A percentile compares a stretch with the other conserved stretches of the same genome.
phyloP scores from a whole-genome alignment of 371 early-diverging fungal species.

The Mortierella sp. region DNA sequence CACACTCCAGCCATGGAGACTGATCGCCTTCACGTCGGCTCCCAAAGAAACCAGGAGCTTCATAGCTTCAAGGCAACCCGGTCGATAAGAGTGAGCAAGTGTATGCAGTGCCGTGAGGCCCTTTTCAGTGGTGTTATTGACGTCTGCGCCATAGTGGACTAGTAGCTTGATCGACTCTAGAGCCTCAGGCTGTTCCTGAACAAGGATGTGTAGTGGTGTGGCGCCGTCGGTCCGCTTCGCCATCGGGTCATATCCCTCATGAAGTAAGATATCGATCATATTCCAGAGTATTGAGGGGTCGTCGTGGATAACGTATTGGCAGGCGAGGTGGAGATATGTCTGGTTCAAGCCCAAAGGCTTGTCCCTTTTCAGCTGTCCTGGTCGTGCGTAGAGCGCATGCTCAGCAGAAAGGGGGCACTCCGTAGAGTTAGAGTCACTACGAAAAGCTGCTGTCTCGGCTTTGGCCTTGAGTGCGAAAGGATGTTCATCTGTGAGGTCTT shows the following conservation, averaged over 20 bases:
- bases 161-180: constrained; percentile 40
- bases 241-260: constrained; percentile 48
- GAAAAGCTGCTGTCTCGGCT: constrained; percentile 16
- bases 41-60: constrained; percentile 43
- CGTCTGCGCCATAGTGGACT: constrained; percentile 39
- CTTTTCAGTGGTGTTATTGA: constrained; percentile 42
- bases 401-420: constrained; percentile 33
- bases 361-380: constrained; percentile 40
- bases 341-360: constrained; percentile 36
- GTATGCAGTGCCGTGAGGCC: constrained; percentile 47
- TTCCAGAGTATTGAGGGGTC: constrained; percentile 44
- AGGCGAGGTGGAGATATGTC: constrained; percentile 44
- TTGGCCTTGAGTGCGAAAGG: constrained; percentile 29
- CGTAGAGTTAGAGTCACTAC: background rate
- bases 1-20: constrained; percentile 48
- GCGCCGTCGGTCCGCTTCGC: constrained; percentile 38
- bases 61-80: constrained; percentile 50
- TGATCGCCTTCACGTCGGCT: constrained; percentile 45
- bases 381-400: constrained; percentile 44
- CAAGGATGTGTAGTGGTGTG: constrained; percentile 45
- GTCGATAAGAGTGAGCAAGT: constrained; percentile 41
- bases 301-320: constrained; percentile 34
- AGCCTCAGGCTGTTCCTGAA: constrained; percentile 47
- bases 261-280: constrained; percentile 47
- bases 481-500: constrained; percentile 6